Evolutionary conservation across 768 basidiomycete genomes (phyloP), one percentile per base, ranked within the genome.

Genomic region (Amanita phalloides): DNA sequence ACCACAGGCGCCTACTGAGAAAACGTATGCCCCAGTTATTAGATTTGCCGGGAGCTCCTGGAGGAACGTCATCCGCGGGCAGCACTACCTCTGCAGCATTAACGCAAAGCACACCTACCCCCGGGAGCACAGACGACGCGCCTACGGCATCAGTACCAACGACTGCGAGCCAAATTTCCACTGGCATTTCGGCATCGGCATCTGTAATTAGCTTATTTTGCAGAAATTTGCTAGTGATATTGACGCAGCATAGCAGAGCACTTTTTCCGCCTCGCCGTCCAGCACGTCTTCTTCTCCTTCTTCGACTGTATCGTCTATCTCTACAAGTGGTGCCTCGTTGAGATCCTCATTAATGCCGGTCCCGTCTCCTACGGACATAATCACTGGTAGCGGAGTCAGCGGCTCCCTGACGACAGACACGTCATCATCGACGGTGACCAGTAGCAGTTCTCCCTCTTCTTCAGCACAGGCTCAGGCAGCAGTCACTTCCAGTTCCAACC

Each of bases 1-100:
- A 69, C 59, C 66, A 81, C 60, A 78, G 79, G 60, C 83, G 86
- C 60, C 66, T 90, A 63, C 62, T 89, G 57, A 85, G 74, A 69
- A 87, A 84, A 63, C 83, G 86, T 35, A 62, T 69, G 3, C 70
- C 75, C 1, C 54, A 59, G 39, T 53, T 62, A 50, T 6, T 45
- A 1, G 25, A 14, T 14, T 14, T 25, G 1, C 49, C 37, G 3
- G 0, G 8, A 7, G 1, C 5, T 49, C 13, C 48, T n/a, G 10
- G 13, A 41, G 13, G 17, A 33, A 17, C 25, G 7, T 1, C 37
- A 25, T 21, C 48, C 2, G 13, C 35, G 21, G 25, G 6, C 4
- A 26, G 26, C 7, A 17, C 48, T 61, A 62, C 51, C 26, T 11
- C 43, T 13, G 23, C 43, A 11, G 6, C 26, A 30, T 6, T n/a